Evolutionary conservation across 768 basidiomycete genomes (phyloP).

Genomic region (Agaricus sinodeliciosus): DNA sequence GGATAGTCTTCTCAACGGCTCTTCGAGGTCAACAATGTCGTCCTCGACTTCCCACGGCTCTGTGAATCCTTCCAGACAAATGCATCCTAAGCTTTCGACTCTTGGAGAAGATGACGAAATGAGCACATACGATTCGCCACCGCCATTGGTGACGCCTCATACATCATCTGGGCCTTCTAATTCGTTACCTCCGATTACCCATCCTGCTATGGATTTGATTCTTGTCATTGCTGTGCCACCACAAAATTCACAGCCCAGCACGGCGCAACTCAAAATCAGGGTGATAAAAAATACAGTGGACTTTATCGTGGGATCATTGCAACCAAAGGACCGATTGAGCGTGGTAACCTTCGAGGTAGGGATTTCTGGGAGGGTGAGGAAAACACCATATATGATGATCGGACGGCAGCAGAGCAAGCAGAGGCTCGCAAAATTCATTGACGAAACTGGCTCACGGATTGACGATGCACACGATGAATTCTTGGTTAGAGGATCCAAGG

Average conservation of each 20-base stretch:
- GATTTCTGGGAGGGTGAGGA: slow-evolving; percentile 70
- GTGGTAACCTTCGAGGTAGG: slow-evolving; percentile 94
- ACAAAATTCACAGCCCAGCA: slow-evolving; percentile 61
- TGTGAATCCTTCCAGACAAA: slow-evolving; percentile 25
- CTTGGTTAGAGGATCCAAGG: slow-evolving; percentile 67
- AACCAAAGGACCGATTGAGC: slow-evolving; percentile 74
- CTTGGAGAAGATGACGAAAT: slow-evolving; percentile 71
- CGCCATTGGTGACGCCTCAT: slow-evolving; percentile 65
- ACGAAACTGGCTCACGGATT: slow-evolving; percentile 47
- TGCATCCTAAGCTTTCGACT: slow-evolving; percentile 50
- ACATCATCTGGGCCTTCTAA: slow-evolving; percentile 72
- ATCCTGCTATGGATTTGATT: slow-evolving; percentile 88
- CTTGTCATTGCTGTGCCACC: slow-evolving; percentile 86
- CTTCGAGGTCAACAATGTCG: slow-evolving; percentile 62
- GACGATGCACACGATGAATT: slow-evolving; percentile 43
- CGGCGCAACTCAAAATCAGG: slow-evolving; percentile 79
- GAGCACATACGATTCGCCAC: slow-evolving; percentile 44
- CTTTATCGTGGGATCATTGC: slow-evolving; percentile 75
- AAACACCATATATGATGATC: slow-evolving; percentile 85
- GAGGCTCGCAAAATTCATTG: slow-evolving; percentile 73
- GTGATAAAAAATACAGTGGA: slow-evolving; percentile 87
- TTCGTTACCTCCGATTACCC: slow-evolving; percentile 72
- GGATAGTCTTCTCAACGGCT: slow-evolving; percentile 63
- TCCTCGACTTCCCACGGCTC: slow-evolving; percentile 71
- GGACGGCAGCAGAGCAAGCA: slow-evolving; percentile 63